These are phyloP conservation scores for Noccaea caerulescens DNA, from an alignment of 345 rosid species.

Conservation along the genomic window DNA sequence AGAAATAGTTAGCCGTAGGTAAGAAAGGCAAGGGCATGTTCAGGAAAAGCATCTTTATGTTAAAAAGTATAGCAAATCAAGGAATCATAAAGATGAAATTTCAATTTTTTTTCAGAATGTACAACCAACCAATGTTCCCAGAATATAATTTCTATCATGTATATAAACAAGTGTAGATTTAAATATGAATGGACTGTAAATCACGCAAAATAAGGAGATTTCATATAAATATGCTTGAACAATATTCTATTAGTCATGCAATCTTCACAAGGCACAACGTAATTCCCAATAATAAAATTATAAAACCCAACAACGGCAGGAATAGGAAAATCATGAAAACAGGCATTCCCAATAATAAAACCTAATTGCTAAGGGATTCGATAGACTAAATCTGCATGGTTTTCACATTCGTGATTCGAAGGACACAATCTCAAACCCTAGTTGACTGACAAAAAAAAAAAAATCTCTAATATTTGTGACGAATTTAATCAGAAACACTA, in stretches of 20 bases:
- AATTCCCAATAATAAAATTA: too few species aligned
- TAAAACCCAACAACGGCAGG: too few species aligned
- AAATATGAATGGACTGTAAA: not conserved
- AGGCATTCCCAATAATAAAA: not conserved
- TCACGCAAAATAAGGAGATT: not conserved
- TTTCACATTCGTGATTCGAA: too few species aligned
- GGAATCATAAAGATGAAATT: not conserved
- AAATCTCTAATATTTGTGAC: not conserved
- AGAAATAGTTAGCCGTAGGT: too few species aligned
- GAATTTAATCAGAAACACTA: conserved; percentile 8
- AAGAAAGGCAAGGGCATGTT: too few species aligned
- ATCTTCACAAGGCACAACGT: not conserved
- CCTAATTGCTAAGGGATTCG: not conserved
- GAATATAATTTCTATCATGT: too few species aligned
- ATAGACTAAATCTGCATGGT: too few species aligned
- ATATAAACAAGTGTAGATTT: too few species aligned
- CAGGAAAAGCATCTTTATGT: too few species aligned
- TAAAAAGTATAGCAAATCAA: too few species aligned
- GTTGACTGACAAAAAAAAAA: not conserved
- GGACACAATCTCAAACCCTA: not conserved
- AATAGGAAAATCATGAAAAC: not conserved
- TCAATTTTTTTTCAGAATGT: not conserved
- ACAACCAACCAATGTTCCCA: not conserved
- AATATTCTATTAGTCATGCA: not conserved
- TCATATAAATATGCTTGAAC: not conserved